Evolutionary conservation across 2,329 filamentous ascomycete genomes (phyloP).

Genomic region (Leptographium galeiforme): DNA sequence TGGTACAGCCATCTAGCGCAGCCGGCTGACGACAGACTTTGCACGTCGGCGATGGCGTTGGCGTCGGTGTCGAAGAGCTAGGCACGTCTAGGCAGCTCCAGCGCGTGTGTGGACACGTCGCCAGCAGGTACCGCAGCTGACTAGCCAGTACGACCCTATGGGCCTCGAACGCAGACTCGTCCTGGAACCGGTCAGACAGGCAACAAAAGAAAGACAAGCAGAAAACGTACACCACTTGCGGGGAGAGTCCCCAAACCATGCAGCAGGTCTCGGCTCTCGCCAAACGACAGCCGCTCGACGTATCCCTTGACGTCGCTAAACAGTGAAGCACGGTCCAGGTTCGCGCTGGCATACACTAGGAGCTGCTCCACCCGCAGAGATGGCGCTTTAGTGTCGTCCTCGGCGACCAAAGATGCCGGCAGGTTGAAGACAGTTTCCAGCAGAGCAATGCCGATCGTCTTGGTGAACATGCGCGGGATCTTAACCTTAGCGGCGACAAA

Average conservation of each 20-base stretch:
- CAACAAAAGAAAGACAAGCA: not conserved
- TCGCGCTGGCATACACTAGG: constrained; percentile 19
- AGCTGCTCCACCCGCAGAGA: constrained; percentile 20
- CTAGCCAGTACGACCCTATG: constrained; percentile 21
- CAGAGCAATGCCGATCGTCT: constrained; percentile 20
- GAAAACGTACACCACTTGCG: not conserved
- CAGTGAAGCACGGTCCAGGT: constrained; percentile 17
- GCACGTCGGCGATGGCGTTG: constrained; percentile 5
- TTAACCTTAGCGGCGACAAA: constrained; percentile 15
- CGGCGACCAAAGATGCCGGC: constrained; percentile 11
- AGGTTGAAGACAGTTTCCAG: constrained; percentile 18
- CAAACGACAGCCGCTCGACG: constrained; percentile 25
- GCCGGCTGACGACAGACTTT: constrained; percentile 9
- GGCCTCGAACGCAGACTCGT: not conserved
- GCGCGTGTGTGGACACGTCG: constrained; percentile 23
- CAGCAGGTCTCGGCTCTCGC: constrained; percentile 27
- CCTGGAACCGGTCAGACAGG: not conserved
- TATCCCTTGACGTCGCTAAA: constrained; percentile 35
- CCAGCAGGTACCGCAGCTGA: constrained; percentile 31
- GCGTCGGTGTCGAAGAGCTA: not conserved
- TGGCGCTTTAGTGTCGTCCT: constrained; percentile 2
- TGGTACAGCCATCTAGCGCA: constrained; percentile 2
- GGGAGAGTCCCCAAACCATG: constrained; percentile 8
- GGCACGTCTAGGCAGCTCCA: not conserved
- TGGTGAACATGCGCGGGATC: constrained; percentile 19